Evolutionary conservation across 352 stramenopile genomes (phyloP), one percentile per base, ranked within the genome.

Genomic region (Globisporangium acanthophoron): DNA sequence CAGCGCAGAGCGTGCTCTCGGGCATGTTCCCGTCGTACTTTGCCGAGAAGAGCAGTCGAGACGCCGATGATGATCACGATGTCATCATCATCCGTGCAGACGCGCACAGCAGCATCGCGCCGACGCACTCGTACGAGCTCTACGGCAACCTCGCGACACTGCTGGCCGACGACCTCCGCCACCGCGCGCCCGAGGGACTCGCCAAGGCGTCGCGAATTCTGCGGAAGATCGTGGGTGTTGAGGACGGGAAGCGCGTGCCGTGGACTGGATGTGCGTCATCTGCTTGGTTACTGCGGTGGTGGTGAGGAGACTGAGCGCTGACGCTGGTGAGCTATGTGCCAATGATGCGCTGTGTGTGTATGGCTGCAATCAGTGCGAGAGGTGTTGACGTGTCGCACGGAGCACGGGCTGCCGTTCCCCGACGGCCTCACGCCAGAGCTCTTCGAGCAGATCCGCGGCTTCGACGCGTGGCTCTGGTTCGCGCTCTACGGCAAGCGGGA

Each of bases 381-480:
- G 47, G 77, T 90, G 44, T 65, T 94, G 35, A 69, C 87, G 41
- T 90, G 79, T 20, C 73, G 69, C 24, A 65, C 73, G n/a, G 74
- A 83, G 18, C 81, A 94, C 51, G 75, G 71, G 8, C 48, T 92
- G 3, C 51, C 73, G 1, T 71, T 90, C 54, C 81, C 84, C 0
- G 62, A 74, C 9, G 81, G 80, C 3, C 55, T 92, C 20, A 66
- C 76, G 43, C 40, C 73, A 12, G 74, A 86, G 46, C 68, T 91
- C 15, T 91, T 90, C 37, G 57, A 66, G 5, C 72, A 84, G 45
- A 76, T 91, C 29, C 69, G 76, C 54, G 68, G 86, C 24, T 78
- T 85, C 15, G 80, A 90, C 46, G 81, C 76, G 7, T 90, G 80
- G 81, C 54, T 92, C 47, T 94, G 80, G 84, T 73, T 90, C 41